Conservation (phyloP, 768 basidiomycete species). For the Russula foetens region DNA sequence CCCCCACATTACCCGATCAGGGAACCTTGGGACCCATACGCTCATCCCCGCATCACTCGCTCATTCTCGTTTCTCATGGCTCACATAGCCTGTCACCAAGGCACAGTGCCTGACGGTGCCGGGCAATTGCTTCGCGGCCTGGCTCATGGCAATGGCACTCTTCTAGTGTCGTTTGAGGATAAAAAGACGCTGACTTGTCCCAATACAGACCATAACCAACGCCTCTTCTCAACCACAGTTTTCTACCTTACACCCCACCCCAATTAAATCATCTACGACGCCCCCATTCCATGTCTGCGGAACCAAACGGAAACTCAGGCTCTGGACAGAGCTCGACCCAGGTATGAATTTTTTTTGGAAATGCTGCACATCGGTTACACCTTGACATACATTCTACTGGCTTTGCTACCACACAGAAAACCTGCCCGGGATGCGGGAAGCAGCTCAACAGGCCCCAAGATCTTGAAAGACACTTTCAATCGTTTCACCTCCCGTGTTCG, state of each 20-base stretch:
- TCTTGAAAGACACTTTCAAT: not conserved
- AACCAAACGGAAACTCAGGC: not conserved
- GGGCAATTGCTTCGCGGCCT: too few relatives aligned
- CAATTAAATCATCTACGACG: too few relatives aligned
- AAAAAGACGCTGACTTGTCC: too few relatives aligned
- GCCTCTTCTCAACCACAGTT: too few relatives aligned
- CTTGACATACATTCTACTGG: not conserved
- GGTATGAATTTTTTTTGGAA: not conserved
- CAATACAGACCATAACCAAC: too few relatives aligned
- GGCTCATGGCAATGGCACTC: too few relatives aligned
- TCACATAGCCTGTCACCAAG: not conserved
- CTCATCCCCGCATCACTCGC: too few relatives aligned
- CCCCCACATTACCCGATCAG: too few relatives aligned
- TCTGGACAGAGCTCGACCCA: not conserved
- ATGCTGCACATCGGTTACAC: not conserved
- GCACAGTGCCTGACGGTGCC: too few relatives aligned
- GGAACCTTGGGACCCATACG: too few relatives aligned
- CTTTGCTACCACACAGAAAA: not conserved
- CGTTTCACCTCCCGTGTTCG: not conserved
- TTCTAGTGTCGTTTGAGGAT: too few relatives aligned
- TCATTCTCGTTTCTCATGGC: not conserved
- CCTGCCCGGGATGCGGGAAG: not conserved
- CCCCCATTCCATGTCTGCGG: not conserved
- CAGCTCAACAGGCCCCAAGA: not conserved
- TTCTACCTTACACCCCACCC: too few relatives aligned